These are phyloP conservation scores for Coniella lustricola DNA, from an alignment of 2,329 filamentous ascomycete species.

Conservation along the genomic window DNA sequence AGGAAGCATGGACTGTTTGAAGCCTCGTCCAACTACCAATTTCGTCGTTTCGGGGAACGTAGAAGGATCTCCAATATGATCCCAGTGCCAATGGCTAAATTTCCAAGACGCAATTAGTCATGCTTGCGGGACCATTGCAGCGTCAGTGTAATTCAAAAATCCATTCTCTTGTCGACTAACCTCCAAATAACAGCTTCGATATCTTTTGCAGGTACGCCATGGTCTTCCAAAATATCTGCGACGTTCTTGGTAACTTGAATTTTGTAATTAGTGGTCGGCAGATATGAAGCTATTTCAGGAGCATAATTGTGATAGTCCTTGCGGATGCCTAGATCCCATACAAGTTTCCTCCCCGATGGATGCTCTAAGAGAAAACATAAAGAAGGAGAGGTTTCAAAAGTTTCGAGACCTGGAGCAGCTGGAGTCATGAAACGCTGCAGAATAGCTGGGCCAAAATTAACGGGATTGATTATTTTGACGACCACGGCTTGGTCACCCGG, in stretches of 20 bases:
- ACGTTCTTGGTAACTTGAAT: conserved; percentile 23
- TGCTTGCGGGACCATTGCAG: too few species aligned
- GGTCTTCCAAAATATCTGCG: conserved; percentile 18
- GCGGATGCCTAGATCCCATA: conserved; percentile 26
- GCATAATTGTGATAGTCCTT: conserved; percentile 25
- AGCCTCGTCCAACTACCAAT: conserved; percentile 39
- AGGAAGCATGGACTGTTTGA: conserved; percentile 32
- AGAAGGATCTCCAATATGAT: conserved; percentile 40
- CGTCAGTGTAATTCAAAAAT: too few species aligned
- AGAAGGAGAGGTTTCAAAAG: conserved; percentile 23
- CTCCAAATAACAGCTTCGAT: conserved; percentile 7
- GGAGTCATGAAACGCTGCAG: conserved; percentile 33
- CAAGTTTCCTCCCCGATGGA: conserved; percentile 22
- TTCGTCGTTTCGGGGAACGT: conserved; percentile 32
- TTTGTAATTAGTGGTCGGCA: conserved; percentile 23
- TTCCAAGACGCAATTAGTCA: too few species aligned
- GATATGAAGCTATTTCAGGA: conserved; percentile 20
- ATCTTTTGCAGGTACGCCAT: not conserved
- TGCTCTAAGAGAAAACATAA: conserved; percentile 20
- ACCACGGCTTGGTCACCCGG: conserved; percentile 17
- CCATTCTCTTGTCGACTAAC: too few species aligned
- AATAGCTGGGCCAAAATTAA: conserved; percentile 33
- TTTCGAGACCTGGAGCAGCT: conserved; percentile 27
- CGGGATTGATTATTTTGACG: conserved; percentile 30
- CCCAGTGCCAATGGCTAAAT: conserved; percentile 34